These are phyloP conservation scores for Candida ulmi DNA, from an alignment of 805 yeast genomes.

Conservation along the genomic window DNA sequence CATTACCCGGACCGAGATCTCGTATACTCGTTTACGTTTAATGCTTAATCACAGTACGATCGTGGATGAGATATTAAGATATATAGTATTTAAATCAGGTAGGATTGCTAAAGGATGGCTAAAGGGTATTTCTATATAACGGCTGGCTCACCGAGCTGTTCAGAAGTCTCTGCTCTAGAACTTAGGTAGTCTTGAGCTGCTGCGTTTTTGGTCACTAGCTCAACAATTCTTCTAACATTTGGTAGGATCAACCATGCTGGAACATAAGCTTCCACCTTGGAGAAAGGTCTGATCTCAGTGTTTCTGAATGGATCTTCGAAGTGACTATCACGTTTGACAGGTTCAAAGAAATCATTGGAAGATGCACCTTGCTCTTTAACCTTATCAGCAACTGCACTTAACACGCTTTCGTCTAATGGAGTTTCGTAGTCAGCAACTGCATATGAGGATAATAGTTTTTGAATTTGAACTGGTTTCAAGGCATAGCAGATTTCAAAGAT, in stretches of 20 bases:
- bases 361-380: constrained; percentile 58
- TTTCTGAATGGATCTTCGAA: constrained; percentile 80
- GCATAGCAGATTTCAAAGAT: constrained; percentile 94
- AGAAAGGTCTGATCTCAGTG: constrained; percentile 69
- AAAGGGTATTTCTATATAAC: too few relatives aligned
- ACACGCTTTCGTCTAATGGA: constrained; percentile 78
- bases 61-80: too few relatives aligned
- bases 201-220: constrained; percentile 80
- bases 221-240: constrained; percentile 80
- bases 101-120: too few relatives aligned
- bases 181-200: constrained; percentile 50
- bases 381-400: constrained; percentile 73
- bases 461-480: constrained; percentile 91
- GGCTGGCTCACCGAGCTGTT: neutral
- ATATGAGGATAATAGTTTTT: constrained; percentile 84
- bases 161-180: constrained; percentile 15
- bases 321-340: constrained; percentile 64
- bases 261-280: constrained; percentile 82
- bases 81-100: too few relatives aligned
- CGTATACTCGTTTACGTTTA: neutral
- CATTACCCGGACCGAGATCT: neutral
- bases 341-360: constrained; percentile 62
- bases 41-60: too few relatives aligned
- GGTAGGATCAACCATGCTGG: constrained; percentile 94
- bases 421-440: constrained; percentile 91